Conservation (phyloP, 371 early-diverging fungal genomes). For the Batrachochytrium dendrobatidis region DNA sequence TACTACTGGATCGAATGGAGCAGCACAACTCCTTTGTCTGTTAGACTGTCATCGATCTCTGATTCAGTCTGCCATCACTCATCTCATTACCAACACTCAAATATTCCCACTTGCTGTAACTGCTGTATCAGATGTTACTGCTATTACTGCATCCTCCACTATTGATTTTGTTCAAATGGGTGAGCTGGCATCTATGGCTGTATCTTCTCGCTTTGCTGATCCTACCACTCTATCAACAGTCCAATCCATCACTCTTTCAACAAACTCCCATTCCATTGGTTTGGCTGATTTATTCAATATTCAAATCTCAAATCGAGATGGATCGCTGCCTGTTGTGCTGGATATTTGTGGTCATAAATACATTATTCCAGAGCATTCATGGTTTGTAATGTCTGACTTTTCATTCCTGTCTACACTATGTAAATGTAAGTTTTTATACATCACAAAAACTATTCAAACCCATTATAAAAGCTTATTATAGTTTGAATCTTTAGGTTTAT, state of each 20-base stretch:
- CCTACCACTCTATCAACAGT: background rate
- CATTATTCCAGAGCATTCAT: constrained; percentile 18
- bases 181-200: background rate
- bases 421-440: background rate
- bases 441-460: background rate
- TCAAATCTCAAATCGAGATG: constrained; percentile 5
- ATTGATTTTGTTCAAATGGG: background rate
- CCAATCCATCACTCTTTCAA: background rate
- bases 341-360: constrained; percentile 1
- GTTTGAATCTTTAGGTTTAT: background rate
- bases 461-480: background rate
- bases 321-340: too few species aligned
- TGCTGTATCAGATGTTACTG: too few species aligned
- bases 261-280: background rate
- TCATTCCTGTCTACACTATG: background rate
- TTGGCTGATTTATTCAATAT: constrained; percentile 4
- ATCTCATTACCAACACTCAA: too few species aligned
- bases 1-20: too few species aligned
- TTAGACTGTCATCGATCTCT: too few species aligned
- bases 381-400: constrained; percentile 30
- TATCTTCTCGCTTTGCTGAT: background rate
- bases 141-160: too few species aligned
- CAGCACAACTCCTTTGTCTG: too few species aligned
- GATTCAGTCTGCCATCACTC: too few species aligned
- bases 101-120: too few species aligned